Evolutionary conservation across 345 rosid species (phyloP), one percentile per base, ranked within the genome.

Genomic region (Noccaea bulbosa): DNA sequence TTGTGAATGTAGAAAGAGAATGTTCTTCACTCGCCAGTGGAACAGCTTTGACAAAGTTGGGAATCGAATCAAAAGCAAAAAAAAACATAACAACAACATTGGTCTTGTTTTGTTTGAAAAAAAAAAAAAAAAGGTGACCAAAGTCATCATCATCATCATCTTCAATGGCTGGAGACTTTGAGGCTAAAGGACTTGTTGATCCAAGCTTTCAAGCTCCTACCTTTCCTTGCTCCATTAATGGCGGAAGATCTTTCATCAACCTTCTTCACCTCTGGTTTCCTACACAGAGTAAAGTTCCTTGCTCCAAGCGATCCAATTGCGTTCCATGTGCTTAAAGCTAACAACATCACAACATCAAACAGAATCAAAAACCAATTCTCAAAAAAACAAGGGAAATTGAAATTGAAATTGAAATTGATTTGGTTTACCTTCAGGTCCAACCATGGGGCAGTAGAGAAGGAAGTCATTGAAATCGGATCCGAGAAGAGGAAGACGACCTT

Each of bases 151-250:
- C 14, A 0, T 8, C 5, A 11, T 5, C 39, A 40, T 5, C 14
- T 14, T 79, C 62, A 92, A 64, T 88, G 99, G 74, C 86, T 78
- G 15, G 88, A 52, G 60, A 95, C 72, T 83, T 85, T 95, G 22
- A 85, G 87, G 64, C 54, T 89, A 71, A 87, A 87, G 32, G 99
- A 92, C 71, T 86, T 94, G 73, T 95, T 90, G 57, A 95, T 80
- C 99, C 98, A 92, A 53, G 97, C 72, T 80, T 84, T 95, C 86
- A 93, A 90, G 65, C 90, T 85, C 27, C 95, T 86, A n/a, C 81
- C 70, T 46, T 88, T 88, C 52, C 86, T 83, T 9, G 50, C 52
- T 48, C 76, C 67, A 44, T 68, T 16, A 44, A 82, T 72, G 33
- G 83, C 70, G 10, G 83, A 54, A 11, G 92, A 34, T 52, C 59